Percentiles rank a stretch among this genome's conserved stretches.
These are phyloP conservation scores for Suillus brevipes DNA, from an alignment of 768 basidiomycete genomes.

Conservation along the genomic window DNA sequence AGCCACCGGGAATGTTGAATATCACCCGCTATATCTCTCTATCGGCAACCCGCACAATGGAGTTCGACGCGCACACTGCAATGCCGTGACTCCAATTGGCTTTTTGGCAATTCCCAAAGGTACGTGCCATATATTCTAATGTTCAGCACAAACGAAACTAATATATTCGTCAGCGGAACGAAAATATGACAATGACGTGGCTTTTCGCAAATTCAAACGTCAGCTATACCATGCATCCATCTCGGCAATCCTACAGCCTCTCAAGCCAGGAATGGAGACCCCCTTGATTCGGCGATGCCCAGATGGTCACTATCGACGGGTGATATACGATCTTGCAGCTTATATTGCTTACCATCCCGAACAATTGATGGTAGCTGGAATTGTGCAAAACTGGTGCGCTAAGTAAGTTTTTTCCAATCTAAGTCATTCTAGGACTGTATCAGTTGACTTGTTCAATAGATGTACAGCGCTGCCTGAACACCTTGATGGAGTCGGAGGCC, in stretches of 20 bases:
- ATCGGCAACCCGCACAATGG: conserved; percentile 20
- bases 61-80: conserved; percentile 13
- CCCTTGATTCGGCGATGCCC: conserved; percentile 25
- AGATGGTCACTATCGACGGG: conserved; percentile 32
- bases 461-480: conserved; percentile 24
- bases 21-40: conserved; percentile 22
- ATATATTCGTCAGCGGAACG: conserved; percentile 3
- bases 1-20: conserved; percentile 24
- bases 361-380: conserved; percentile 33
- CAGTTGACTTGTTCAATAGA: conserved; percentile 19
- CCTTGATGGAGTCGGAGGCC: conserved; percentile 23
- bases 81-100: conserved; percentile 10
- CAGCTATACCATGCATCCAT: conserved; percentile 35
- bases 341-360: conserved; percentile 45
- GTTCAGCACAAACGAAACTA: not conserved
- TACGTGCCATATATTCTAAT: not conserved
- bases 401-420: conserved; percentile 21
- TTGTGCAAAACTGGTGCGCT: conserved; percentile 39
- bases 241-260: conserved; percentile 22
- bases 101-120: conserved; percentile 23
- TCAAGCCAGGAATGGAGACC: conserved; percentile 29
- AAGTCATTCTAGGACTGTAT: conserved; percentile 7
- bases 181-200: conserved; percentile 15
- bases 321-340: conserved; percentile 36
- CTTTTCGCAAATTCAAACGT: conserved; percentile 28